Base-by-base conservation (phyloP, 1,284 basidiomycete genomes). In the Puccinia polysora region DNA sequence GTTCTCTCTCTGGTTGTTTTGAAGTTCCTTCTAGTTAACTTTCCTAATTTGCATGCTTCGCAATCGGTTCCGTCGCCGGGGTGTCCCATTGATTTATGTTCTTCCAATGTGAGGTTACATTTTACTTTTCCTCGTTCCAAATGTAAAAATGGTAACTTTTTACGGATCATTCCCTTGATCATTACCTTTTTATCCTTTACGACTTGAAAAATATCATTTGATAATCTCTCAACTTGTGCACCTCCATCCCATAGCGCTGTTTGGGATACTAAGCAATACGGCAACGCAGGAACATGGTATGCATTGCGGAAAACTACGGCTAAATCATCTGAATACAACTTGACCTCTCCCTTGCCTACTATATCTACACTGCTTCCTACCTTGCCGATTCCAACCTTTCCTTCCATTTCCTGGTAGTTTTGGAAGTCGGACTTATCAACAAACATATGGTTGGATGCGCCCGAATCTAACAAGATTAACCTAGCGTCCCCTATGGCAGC, bases 21-120 rank as follows among this genome's bases (percentile, higher is more conserved):
- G 28, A 62, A 62, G 7, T 10, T 10, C 25, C 12, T 40, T 28
- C 40, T 40, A 28, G 59, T 62, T 28, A 30, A 10, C 20, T 62
- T 62, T 62, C 40, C 36, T 62, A 40, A 25, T 6, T 62, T 40
- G 23, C 59, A 62, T 23, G 59, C 40, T 45, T 62, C 25, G 36
- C 59, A 62, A 18, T 45, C 25, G 10, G 18, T 23, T 59, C 28
- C 56, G 18, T 59, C 30, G 14, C 52, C 52, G 4, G 52, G 23
- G 30, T 55, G 52, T 7, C 52, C 25, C 25, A 20, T 14, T 55
- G 23, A 2, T 28, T 55, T 23, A 25, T 55, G 52, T 55, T 55
- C 52, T 43, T 43, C 40, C 40, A 43, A 18, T 4, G 23, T 55
- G 8, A 43, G 8, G 40, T 43, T 43, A 43, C 40, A 43, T 43